Conservation (phyloP, 2,329 filamentous ascomycete genomes). For the Coniella vitis region DNA sequence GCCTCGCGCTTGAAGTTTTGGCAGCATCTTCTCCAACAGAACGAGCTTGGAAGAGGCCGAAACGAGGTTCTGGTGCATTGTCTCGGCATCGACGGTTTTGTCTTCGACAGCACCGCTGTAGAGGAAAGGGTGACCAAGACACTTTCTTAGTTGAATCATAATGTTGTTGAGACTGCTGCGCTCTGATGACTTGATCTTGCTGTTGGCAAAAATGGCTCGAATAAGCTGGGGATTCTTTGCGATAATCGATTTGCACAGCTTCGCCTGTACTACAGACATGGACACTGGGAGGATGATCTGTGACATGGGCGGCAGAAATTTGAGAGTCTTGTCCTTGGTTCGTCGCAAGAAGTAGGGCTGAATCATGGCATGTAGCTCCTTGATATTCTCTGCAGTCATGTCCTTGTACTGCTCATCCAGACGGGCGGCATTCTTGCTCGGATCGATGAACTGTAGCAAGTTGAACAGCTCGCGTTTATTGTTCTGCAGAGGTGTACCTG, state of each 20-base stretch:
- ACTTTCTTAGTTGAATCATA: constrained; percentile 89
- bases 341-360: constrained; percentile 63
- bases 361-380: constrained; percentile 75
- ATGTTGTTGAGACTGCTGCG: constrained; percentile 86
- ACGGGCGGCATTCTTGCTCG: constrained; percentile 57
- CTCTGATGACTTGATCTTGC: constrained; percentile 61
- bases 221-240: constrained; percentile 86
- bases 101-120: constrained; percentile 91
- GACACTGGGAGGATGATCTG: constrained; percentile 95
- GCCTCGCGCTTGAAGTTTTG: constrained; percentile 75
- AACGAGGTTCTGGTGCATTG: constrained; percentile 73
- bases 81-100: constrained; percentile 51
- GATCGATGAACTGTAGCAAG: constrained; percentile 88
- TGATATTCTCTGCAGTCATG: constrained; percentile 77
- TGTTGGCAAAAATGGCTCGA: constrained; percentile 71
- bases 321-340: constrained; percentile 75
- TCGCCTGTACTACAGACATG: constrained; percentile 90
- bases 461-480: constrained; percentile 95
- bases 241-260: constrained; percentile 88
- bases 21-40: constrained; percentile 76
- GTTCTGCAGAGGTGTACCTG: constrained; percentile 90
- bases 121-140: constrained; percentile 91
- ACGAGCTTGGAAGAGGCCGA: constrained; percentile 88
- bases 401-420: constrained; percentile 71
- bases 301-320: constrained; percentile 85